A percentile compares a stretch with the other conserved stretches of the same genome.
Evolutionary conservation across 306 rosid genomes (phyloP).

Genomic region (Senna siamea): DNA sequence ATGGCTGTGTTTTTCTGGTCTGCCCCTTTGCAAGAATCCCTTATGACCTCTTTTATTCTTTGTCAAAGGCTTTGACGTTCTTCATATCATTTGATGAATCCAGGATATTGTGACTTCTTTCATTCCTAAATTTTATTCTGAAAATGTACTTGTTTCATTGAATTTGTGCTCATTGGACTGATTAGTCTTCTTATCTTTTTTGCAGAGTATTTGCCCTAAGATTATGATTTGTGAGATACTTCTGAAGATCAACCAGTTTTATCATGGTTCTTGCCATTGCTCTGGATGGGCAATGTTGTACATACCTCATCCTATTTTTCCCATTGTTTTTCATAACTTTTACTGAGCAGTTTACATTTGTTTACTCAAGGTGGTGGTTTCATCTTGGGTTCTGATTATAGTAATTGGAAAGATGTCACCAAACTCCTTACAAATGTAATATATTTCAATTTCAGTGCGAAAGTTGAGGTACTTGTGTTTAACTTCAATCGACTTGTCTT

Average conservation of each 20-base stretch:
- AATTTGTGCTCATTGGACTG: constrained; percentile 1
- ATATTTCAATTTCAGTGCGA: constrained; percentile 44
- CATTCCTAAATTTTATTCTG: neutral
- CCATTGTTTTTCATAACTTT: constrained; percentile 45
- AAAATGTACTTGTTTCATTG: neutral
- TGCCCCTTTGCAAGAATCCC: constrained; percentile 20
- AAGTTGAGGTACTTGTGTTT: constrained; percentile 36
- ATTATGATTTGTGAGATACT: constrained; percentile 31
- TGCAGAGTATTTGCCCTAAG: constrained; percentile 45
- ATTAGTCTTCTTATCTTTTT: constrained; percentile 14
- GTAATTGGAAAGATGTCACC: constrained; percentile 39
- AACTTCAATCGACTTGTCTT: constrained; percentile 33
- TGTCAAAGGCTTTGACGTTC: neutral
- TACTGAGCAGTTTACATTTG: constrained; percentile 38
- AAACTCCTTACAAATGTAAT: constrained; percentile 32
- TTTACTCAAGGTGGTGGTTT: constrained; percentile 43
- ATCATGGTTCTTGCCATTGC: constrained; percentile 42
- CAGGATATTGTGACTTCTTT: constrained; percentile 1
- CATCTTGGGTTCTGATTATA: constrained; percentile 38
- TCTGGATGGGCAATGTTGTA: constrained; percentile 42
- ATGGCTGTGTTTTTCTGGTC: constrained; percentile 13
- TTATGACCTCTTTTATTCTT: constrained; percentile 5
- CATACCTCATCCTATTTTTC: constrained; percentile 43
- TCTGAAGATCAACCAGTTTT: constrained; percentile 44
- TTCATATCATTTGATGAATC: constrained; percentile 12